Conservation (phyloP, 2,329 filamentous ascomycete species). For the Fusarium concolor region DNA sequence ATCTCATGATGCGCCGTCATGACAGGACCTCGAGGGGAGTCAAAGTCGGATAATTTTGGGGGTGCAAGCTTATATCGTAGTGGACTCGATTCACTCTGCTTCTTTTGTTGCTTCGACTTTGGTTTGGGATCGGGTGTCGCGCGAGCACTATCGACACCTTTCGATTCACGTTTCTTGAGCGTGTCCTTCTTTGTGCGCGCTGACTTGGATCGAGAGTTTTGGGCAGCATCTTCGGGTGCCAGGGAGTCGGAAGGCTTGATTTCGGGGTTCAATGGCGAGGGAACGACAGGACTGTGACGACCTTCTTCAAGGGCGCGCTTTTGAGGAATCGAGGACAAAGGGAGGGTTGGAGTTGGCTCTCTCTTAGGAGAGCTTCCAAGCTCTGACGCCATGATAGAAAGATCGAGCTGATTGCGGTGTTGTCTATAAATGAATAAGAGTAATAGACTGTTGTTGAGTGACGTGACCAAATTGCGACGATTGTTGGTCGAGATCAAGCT, state of each 20-base stretch:
- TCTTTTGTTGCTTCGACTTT: constrained; percentile 48
- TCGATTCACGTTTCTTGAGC: constrained; percentile 75
- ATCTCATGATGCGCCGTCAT: constrained; percentile 68
- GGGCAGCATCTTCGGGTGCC: constrained; percentile 61
- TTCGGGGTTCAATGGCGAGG: constrained; percentile 80
- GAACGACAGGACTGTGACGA: constrained; percentile 73
- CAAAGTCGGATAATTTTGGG: constrained; percentile 71
- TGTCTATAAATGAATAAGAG: not conserved
- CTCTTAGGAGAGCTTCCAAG: constrained; percentile 53
- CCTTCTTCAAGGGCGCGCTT: constrained; percentile 76
- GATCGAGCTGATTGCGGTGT: not conserved
- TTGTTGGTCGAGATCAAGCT: constrained; percentile 17
- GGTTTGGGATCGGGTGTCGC: constrained; percentile 68
- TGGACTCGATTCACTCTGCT: constrained; percentile 61
- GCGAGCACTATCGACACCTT: constrained; percentile 64
- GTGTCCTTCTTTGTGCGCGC: constrained; percentile 72
- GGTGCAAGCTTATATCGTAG: constrained; percentile 73
- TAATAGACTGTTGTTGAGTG: constrained; percentile 1
- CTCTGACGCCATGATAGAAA: constrained; percentile 52
- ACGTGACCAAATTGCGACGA: constrained; percentile 8
- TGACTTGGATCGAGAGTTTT: constrained; percentile 52
- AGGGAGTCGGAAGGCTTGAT: constrained; percentile 57
- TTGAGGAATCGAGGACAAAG: constrained; percentile 66
- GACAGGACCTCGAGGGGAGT: constrained; percentile 67
- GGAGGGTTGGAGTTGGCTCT: constrained; percentile 55